phyloP scores from a whole-genome alignment of 1,284 basidiomycete species.

The Hymenochaete sp. region DNA sequence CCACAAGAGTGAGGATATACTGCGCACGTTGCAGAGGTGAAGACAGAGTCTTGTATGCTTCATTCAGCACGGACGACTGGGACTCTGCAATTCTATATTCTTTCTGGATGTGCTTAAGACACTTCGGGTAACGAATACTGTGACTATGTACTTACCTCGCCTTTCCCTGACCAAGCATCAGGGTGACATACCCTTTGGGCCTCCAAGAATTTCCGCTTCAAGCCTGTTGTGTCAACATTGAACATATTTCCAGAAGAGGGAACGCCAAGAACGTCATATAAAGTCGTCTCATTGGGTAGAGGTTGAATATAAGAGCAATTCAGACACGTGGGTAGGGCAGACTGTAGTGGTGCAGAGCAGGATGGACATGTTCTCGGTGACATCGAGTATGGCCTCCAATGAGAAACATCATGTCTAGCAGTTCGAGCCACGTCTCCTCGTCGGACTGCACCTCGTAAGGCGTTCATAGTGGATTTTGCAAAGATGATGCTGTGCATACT shows the following conservation, averaged over 20 bases:
- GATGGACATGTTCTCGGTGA: constrained; percentile 39
- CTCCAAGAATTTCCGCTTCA: constrained; percentile 55
- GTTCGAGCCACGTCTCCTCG: constrained; percentile 4
- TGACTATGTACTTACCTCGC: constrained; percentile 35
- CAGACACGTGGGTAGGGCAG: constrained; percentile 58
- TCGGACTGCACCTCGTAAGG: background rate
- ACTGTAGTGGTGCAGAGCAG: constrained; percentile 50
- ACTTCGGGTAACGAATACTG: background rate
- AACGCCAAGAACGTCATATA: constrained; percentile 57
- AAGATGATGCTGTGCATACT: no score
- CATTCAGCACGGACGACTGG: constrained; percentile 66
- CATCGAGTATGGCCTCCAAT: no score
- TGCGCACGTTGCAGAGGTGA: constrained; percentile 58
- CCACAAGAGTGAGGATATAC: constrained; percentile 63
- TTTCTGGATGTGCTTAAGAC: constrained; percentile 32
- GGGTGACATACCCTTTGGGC: constrained; percentile 75
- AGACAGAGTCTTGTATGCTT: constrained; percentile 62
- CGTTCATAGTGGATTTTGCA: background rate
- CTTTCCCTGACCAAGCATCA: constrained; percentile 65
- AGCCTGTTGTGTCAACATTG: constrained; percentile 40
- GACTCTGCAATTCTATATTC: constrained; percentile 53
- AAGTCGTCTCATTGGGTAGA: constrained; percentile 42
- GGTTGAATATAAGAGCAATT: constrained; percentile 55
- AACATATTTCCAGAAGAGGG: constrained; percentile 57
- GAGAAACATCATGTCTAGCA: no score